These are phyloP conservation scores for Schrenkiella parvula DNA, from an alignment of 345 rosid genomes.

Conservation along the genomic window DNA sequence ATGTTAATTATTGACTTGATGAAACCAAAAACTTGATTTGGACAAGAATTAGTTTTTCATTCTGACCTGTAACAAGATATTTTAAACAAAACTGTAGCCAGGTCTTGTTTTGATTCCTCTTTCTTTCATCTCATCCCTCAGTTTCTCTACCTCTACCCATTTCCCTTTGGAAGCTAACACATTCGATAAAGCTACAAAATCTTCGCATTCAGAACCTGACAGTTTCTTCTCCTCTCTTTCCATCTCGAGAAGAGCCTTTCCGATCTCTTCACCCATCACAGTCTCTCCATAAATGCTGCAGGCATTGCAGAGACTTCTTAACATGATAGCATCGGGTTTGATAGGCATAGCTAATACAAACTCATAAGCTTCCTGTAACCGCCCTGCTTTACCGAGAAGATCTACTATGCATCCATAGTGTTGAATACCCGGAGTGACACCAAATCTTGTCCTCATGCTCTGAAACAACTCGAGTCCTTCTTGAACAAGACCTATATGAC, in stretches of 20 bases:
- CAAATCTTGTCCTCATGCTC: conserved; percentile 35
- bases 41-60: neutral
- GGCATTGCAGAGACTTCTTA: conserved; percentile 50
- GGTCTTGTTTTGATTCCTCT: conserved; percentile 25
- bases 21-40: neutral
- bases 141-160: conserved; percentile 51
- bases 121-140: conserved; percentile 35
- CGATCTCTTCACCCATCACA: conserved; percentile 41
- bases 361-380: conserved; percentile 44
- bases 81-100: conserved; percentile 26
- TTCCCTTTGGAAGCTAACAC: conserved; percentile 49
- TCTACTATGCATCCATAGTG: conserved; percentile 53
- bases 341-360: conserved; percentile 44
- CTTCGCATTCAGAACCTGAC: conserved; percentile 34
- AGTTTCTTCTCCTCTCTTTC: conserved; percentile 9
- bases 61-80: conserved; percentile 12
- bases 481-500: conserved; percentile 49
- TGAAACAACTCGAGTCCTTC: conserved; percentile 52
- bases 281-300: conserved; percentile 50
- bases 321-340: conserved; percentile 41
- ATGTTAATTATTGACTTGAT: neutral
- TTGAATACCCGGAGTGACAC: conserved; percentile 35
- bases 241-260: conserved; percentile 40
- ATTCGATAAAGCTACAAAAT: conserved; percentile 55
- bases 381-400: conserved; percentile 55